phyloP scores from a whole-genome alignment of 176 grass and related monocot genomes.

The Pontederia crassipes region DNA sequence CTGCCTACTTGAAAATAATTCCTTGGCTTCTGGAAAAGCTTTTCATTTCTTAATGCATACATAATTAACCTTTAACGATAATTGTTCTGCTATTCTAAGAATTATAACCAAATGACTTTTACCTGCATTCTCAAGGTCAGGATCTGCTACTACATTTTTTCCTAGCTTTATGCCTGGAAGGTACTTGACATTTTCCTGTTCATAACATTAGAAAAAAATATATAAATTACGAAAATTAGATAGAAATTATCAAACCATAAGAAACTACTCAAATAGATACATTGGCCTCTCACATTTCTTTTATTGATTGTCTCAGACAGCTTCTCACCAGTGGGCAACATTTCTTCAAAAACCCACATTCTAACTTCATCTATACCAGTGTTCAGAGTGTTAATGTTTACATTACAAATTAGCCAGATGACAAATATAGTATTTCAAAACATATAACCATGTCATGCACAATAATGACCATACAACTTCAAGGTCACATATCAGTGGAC shows the following conservation, averaged over 20 bases:
- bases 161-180: slow-evolving; percentile 88
- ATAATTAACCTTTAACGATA: background rate
- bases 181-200: slow-evolving; percentile 93
- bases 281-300: slow-evolving; percentile 37
- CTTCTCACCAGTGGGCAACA: slow-evolving; percentile 53
- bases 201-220: slow-evolving; percentile 3
- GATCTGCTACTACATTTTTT: slow-evolving; percentile 69
- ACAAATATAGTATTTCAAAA: too few relatives aligned
- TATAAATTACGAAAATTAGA: background rate
- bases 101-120: background rate
- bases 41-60: background rate
- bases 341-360: slow-evolving; percentile 96
- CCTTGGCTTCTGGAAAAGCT: too few relatives aligned
- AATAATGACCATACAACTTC: too few relatives aligned
- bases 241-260: slow-evolving; percentile 9
- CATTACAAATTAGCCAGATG: background rate
- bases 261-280: background rate
- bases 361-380: slow-evolving; percentile 64
- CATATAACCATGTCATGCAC: too few relatives aligned
- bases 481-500: too few relatives aligned
- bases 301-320: slow-evolving; percentile 76
- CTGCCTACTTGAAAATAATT: background rate
- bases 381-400: background rate
- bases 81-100: background rate
- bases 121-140: slow-evolving; percentile 93